phyloP scores from a whole-genome alignment of 768 basidiomycete species.

The Pilatotrama ljubarskyi region DNA sequence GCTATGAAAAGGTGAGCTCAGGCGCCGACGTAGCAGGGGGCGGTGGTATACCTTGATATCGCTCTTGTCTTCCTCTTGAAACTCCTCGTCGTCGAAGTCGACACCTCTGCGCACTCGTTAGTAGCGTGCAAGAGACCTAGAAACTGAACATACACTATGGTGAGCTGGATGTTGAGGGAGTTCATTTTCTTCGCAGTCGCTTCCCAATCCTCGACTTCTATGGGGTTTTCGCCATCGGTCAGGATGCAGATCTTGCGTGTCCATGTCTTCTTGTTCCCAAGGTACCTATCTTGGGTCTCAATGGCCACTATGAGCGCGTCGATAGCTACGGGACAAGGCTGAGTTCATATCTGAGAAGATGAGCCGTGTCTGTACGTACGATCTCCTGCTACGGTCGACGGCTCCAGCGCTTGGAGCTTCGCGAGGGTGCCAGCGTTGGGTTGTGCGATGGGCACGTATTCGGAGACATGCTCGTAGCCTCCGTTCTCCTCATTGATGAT shows the following conservation, averaged over 20 bases:
- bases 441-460: conserved; percentile 67
- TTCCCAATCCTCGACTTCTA: conserved; percentile 78
- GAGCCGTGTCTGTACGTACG: conserved; percentile 44
- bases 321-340: conserved; percentile 52
- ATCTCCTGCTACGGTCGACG: conserved; percentile 62
- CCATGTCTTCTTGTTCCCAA: conserved; percentile 77
- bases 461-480: conserved; percentile 73
- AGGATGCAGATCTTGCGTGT: conserved; percentile 80
- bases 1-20: conserved; percentile 41
- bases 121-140: not conserved
- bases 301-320: conserved; percentile 87
- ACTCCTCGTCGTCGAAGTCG: conserved; percentile 82
- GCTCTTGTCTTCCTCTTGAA: conserved; percentile 67
- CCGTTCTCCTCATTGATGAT: conserved; percentile 57
- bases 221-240: conserved; percentile 81
- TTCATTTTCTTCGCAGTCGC: conserved; percentile 66
- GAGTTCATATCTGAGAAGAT: not conserved
- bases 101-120: conserved; percentile 60
- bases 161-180: conserved; percentile 53
- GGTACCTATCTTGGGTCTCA: conserved; percentile 70
- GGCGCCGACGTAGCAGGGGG: not conserved
- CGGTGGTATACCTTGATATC: conserved; percentile 60
- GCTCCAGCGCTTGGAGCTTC: conserved; percentile 58
- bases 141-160: conserved; percentile 61
- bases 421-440: conserved; percentile 68